Conservation (phyloP, 805 yeast genomes). For the Suhomyces vadensis region DNA sequence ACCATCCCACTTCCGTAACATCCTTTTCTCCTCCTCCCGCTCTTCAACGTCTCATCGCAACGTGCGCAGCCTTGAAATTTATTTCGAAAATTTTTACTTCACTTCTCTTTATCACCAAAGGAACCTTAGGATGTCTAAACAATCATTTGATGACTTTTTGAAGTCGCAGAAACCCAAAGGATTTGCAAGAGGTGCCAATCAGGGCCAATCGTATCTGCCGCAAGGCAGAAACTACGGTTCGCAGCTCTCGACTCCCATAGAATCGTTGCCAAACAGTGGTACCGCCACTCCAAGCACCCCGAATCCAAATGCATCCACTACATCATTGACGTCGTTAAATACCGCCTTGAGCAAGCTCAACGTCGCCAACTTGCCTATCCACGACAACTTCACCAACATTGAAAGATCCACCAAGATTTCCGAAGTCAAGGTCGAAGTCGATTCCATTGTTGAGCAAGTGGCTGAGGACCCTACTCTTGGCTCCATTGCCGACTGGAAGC, state of each 20-base stretch:
- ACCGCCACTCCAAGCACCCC: constrained; percentile 34
- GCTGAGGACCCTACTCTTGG: constrained; percentile 40
- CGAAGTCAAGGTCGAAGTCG: constrained; percentile 57
- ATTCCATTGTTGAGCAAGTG: constrained; percentile 51
- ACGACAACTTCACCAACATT: constrained; percentile 54
- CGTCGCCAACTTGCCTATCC: constrained; percentile 64
- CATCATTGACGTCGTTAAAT: constrained; percentile 71
- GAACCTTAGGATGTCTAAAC: constrained; percentile 11
- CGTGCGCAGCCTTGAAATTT: constrained; percentile 1
- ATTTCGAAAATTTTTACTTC: constrained; percentile 3
- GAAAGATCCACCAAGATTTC: constrained; percentile 51
- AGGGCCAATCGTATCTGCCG: constrained; percentile 6
- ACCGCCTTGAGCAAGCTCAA: constrained; percentile 63
- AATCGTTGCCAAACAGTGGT: constrained; percentile 38
- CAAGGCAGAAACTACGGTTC: constrained; percentile 9
- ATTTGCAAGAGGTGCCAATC: constrained; percentile 12
- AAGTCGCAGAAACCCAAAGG: constrained; percentile 42
- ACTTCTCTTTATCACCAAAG: neutral
- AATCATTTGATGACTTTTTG: constrained; percentile 53
- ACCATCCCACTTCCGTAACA: neutral
- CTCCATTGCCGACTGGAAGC: constrained; percentile 60
- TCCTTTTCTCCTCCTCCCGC: neutral
- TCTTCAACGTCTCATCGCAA: neutral
- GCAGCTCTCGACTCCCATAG: constrained; percentile 22
- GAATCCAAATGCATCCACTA: constrained; percentile 52